Base-by-base conservation (phyloP, 495 filamentous ascomycete species). In the Aspergillus cavernicola region DNA sequence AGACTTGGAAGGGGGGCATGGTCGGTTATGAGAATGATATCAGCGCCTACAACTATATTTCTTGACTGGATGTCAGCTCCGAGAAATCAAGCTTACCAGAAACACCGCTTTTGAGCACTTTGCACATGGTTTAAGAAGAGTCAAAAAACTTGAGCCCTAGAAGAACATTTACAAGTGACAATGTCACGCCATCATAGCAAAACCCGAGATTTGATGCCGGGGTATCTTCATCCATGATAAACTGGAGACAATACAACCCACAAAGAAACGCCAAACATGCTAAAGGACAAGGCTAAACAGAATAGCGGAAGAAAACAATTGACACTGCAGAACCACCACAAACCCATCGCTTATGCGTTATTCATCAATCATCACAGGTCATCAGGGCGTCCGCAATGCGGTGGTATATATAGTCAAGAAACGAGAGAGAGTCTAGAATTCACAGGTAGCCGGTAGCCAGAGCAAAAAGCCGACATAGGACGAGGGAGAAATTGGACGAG, bases 321-420 rank as follows among this genome's bases (percentile, higher is more conserved):
- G 22, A 52, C 40, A 32, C 48, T 50, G 55, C 19, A 59, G 54
- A 59, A 55, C 61, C 63, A 50, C 53, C 42, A 53, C 44, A 41
- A 32, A 52, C 46, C 50, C 53, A 58, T 54, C 46, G 51, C 58
- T 61, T 67, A 66, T 69, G 58, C 71, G 67, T 74, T 61, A 70
- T 60, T 72, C 69, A 61, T 74, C 65, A 69, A 57, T 74, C 71
- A 62, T 74, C 67, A 73, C 50, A 56, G 28, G 43, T 74, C 69
- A 62, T 74, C 64, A 72, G 58, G 57, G 55, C 35, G 50, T 40
- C 55, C 56, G 37, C 53, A 50, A 37, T 50, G 40, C 46, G 45
- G 52, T 50, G 20, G 24, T 28, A 50, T 53, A 33, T 48, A 42
- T 51, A 60, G 48, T 49, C 53, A 41, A 55, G 42, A 23, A 49